A percentile compares a stretch with the other conserved stretches of the same genome.
phyloP scores from a whole-genome alignment of 208 protist genomes.

The Crithidia thermophila region DNA sequence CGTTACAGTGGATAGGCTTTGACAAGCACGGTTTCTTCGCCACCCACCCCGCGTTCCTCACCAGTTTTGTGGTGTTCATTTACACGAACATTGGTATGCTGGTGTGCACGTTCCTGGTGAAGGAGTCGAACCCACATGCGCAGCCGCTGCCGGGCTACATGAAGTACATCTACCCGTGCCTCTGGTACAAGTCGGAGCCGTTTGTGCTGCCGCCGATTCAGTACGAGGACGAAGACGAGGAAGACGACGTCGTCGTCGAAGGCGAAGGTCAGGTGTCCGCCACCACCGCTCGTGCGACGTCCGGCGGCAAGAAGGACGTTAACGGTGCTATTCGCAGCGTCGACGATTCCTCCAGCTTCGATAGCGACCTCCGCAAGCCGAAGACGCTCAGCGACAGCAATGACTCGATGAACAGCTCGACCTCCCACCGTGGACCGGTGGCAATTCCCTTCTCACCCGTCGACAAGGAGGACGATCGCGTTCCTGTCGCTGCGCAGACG shows the following conservation, averaged over 20 bases:
- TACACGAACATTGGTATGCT: slow-evolving; percentile 63
- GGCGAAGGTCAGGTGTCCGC: too few species aligned
- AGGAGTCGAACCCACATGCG: slow-evolving; percentile 64
- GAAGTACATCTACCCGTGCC: slow-evolving; percentile 27
- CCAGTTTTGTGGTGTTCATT: slow-evolving; percentile 44
- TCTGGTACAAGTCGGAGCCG: slow-evolving; percentile 24
- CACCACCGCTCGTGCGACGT: too few species aligned
- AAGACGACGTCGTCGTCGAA: too few species aligned
- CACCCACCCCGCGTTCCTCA: slow-evolving; percentile 55
- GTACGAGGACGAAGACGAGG: slow-evolving; percentile 25
- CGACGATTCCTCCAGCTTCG: too few species aligned
- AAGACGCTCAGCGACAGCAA: too few species aligned
- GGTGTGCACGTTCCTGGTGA: slow-evolving; percentile 56
- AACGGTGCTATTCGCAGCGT: too few species aligned
- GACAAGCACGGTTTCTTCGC: slow-evolving; percentile 45
- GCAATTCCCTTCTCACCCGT: slow-evolving; percentile 1
- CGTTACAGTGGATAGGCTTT: slow-evolving; percentile 38
- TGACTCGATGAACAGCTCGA: too few species aligned
- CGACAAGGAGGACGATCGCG: background rate
- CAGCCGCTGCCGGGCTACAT: slow-evolving; percentile 45
- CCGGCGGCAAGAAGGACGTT: too few species aligned
- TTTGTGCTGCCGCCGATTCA: slow-evolving; percentile 34
- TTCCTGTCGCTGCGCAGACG: background rate
- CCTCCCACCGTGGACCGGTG: background rate
- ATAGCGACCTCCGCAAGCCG: too few species aligned